Percentiles rank a stretch among this genome's conserved stretches.
These are phyloP conservation scores for Apophysomyces variabilis DNA, from an alignment of 371 early-diverging fungal species.

Conservation along the genomic window DNA sequence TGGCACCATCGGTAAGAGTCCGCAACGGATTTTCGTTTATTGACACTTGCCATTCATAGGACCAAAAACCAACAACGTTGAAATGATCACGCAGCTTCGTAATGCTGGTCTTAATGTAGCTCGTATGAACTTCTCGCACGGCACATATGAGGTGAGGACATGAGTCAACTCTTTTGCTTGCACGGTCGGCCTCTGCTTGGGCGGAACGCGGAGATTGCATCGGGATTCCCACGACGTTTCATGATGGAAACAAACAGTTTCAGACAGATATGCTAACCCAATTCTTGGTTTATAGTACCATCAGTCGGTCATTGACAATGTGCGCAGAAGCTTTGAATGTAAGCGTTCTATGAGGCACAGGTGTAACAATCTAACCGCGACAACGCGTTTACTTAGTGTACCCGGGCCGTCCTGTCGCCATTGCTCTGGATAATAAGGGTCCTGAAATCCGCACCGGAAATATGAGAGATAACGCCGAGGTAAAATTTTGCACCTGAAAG, in stretches of 20 bases:
- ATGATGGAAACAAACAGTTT: too few relatives aligned
- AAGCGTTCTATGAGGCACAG: slow-evolving; percentile 18
- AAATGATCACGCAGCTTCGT: slow-evolving; percentile 84
- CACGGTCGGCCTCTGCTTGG: background rate
- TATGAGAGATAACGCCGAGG: slow-evolving; percentile 68
- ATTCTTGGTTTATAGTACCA: slow-evolving; percentile 69
- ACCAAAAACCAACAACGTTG: slow-evolving; percentile 84
- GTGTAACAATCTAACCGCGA: background rate
- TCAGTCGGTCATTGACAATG: slow-evolving; percentile 82
- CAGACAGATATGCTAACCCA: too few relatives aligned
- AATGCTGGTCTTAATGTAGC: slow-evolving; percentile 96
- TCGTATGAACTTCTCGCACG: slow-evolving; percentile 95
- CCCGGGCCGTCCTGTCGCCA: slow-evolving; percentile 79
- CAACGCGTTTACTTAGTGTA: slow-evolving; percentile 30
- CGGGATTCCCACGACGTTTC: background rate
- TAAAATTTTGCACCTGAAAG: slow-evolving; percentile 6
- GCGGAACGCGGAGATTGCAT: background rate
- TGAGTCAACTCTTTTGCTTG: background rate
- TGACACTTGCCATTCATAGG: slow-evolving; percentile 43
- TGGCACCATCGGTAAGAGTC: slow-evolving; percentile 74
- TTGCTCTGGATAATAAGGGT: slow-evolving; percentile 89
- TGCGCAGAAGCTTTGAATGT: slow-evolving; percentile 62
- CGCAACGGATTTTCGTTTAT: background rate
- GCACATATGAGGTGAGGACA: slow-evolving; percentile 79
- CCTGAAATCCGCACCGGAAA: slow-evolving; percentile 86